These are phyloP conservation scores for Termitomyces eurrhizus DNA, from an alignment of 768 basidiomycete genomes.

Conservation along the genomic window DNA sequence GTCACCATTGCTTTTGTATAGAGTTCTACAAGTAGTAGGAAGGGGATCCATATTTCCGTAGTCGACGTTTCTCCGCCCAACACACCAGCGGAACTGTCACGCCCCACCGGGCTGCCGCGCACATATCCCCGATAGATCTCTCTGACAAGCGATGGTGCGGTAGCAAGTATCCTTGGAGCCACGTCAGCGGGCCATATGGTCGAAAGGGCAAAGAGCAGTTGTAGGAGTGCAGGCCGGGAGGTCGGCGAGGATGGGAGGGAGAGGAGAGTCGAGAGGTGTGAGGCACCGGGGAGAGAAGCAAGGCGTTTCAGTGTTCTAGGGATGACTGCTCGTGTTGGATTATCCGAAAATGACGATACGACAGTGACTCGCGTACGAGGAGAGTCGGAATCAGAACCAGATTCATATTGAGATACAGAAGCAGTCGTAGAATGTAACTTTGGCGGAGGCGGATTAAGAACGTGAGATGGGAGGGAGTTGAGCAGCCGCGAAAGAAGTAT, in stretches of 20 bases:
- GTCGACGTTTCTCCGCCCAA: constrained; percentile 26
- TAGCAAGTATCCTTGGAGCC: constrained; percentile 49
- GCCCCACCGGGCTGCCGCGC: constrained; percentile 57
- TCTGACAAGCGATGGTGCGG: constrained; percentile 60
- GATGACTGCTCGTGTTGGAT: constrained; percentile 35
- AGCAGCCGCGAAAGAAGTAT: constrained; percentile 48
- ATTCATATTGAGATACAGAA: constrained; percentile 23
- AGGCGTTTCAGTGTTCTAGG: constrained; percentile 60
- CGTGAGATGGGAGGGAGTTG: constrained; percentile 46
- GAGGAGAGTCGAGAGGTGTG: constrained; percentile 57
- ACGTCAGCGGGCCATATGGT: constrained; percentile 56
- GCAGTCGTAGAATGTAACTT: neutral
- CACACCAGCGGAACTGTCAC: constrained; percentile 35
- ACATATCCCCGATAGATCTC: constrained; percentile 73
- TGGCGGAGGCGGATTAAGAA: constrained; percentile 40
- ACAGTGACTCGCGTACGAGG: constrained; percentile 28
- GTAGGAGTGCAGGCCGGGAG: constrained; percentile 45
- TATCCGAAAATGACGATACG: constrained; percentile 31
- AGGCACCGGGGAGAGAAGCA: constrained; percentile 44
- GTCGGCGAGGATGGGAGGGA: constrained; percentile 34
- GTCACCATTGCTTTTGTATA: constrained; percentile 84
- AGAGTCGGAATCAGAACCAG: constrained; percentile 40
- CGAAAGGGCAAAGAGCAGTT: constrained; percentile 54
- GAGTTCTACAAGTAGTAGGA: constrained; percentile 77
- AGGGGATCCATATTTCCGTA: constrained; percentile 54